Conservation (phyloP, 805 yeast species). For the Sugiyamaella mastotermitis region DNA sequence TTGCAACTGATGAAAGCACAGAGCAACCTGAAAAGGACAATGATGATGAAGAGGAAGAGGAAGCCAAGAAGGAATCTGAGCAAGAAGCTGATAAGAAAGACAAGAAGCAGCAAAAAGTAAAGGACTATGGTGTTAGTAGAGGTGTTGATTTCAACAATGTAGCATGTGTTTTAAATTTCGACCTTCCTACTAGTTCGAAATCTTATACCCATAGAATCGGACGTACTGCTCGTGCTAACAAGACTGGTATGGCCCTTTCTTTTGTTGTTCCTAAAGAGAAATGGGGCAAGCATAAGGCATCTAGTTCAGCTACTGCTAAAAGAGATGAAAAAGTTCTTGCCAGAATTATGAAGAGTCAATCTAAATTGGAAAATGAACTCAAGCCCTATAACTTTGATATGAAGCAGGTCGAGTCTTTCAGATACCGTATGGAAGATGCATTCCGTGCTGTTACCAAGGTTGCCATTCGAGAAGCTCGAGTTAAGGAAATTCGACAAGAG, state of each 20-base stretch:
- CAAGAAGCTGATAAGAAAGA: conserved; percentile 11
- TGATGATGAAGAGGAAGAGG: conserved; percentile 29
- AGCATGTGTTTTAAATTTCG: conserved; percentile 94
- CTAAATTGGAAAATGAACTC: conserved; percentile 31
- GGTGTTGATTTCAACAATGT: conserved; percentile 96
- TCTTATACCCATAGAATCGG: conserved; percentile 92
- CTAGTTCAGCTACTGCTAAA: conserved; percentile 62
- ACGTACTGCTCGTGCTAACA: conserved; percentile 96
- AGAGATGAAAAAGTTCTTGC: conserved; percentile 81
- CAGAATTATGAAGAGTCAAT: conserved; percentile 72
- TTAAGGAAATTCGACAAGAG: conserved; percentile 82
- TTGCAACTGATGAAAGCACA: conserved; percentile 89
- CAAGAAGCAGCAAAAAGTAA: conserved; percentile 40
- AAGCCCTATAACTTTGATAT: conserved; percentile 84
- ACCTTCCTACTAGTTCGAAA: conserved; percentile 82
- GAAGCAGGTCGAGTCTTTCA: conserved; percentile 89
- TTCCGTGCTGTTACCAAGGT: conserved; percentile 89
- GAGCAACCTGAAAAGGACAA: conserved; percentile 49
- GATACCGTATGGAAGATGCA: conserved; percentile 95
- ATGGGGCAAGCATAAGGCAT: conserved; percentile 83
- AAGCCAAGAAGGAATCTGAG: conserved; percentile 9
- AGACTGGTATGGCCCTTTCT: conserved; percentile 88
- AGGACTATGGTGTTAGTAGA: conserved; percentile 90
- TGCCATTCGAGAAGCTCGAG: conserved; percentile 88
- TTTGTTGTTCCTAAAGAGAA: conserved; percentile 81